Conservation (phyloP, 345 rosid species). For the Aurinia saxatilis region DNA sequence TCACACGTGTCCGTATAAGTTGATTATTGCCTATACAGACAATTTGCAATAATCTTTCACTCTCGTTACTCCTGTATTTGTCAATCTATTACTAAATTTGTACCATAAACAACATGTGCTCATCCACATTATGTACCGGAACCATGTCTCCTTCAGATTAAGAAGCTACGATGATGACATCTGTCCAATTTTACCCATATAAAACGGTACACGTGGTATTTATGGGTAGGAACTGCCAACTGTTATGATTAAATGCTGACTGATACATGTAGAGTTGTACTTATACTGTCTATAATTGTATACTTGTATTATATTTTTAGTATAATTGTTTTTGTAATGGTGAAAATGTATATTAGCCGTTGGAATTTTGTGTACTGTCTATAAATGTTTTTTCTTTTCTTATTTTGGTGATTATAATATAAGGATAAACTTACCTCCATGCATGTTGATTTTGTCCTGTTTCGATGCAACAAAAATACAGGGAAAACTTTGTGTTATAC, state of each 20-base stretch:
- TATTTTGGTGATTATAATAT: no score
- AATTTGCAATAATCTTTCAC: neutral
- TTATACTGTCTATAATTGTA: no score
- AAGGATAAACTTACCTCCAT: no score
- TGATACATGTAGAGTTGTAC: neutral
- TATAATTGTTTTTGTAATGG: no score
- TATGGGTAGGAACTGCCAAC: neutral
- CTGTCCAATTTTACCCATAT: neutral
- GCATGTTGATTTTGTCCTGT: no score
- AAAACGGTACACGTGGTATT: neutral
- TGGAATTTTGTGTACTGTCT: no score
- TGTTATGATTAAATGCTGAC: neutral
- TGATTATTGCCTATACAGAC: no score
- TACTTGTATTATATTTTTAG: no score
- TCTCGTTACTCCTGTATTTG: neutral
- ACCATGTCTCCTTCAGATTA: neutral
- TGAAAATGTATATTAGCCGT: no score
- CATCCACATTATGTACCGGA: neutral
- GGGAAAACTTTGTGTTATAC: no score
- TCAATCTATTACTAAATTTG: neutral
- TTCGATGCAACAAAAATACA: no score
- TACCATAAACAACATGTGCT: slow-evolving; percentile 1
- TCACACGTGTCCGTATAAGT: neutral
- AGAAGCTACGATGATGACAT: neutral
- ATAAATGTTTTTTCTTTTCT: no score